Evolutionary conservation across 768 basidiomycete genomes (phyloP).

Genomic region (Kwoniella mangroviensis): DNA sequence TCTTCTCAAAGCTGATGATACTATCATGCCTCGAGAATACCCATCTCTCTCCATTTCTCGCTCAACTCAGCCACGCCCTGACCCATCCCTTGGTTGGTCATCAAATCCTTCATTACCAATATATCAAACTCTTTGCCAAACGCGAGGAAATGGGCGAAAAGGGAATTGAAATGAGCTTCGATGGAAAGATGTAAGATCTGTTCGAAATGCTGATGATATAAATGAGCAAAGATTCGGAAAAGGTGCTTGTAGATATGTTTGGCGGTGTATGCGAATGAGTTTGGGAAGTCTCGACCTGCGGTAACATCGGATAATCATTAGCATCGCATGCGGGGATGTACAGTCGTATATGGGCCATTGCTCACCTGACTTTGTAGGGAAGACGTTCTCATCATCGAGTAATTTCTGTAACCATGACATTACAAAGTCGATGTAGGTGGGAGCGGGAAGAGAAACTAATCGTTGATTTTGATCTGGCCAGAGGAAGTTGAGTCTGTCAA

Average conservation of each 20-base stretch:
- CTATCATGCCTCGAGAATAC: conserved; percentile 68
- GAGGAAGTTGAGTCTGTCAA: conserved; percentile 78
- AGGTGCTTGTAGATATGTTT: conserved; percentile 97
- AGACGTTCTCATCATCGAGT: conserved; percentile 88
- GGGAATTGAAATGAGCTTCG: conserved; percentile 89
- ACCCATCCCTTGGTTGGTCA: conserved; percentile 57
- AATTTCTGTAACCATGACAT: conserved; percentile 96
- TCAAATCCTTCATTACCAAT: conserved; percentile 85
- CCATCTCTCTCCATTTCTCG: conserved; percentile 90
- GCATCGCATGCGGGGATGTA: background rate
- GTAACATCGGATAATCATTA: background rate
- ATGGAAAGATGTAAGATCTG: conserved; percentile 85
- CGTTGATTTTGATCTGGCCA: conserved; percentile 94
- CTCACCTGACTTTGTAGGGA: conserved; percentile 93
- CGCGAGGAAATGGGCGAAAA: conserved; percentile 96
- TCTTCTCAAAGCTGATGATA: background rate
- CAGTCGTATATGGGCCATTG: conserved; percentile 15
- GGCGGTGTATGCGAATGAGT: conserved; percentile 80
- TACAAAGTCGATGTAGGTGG: conserved; percentile 96
- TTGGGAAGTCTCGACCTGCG: conserved; percentile 82
- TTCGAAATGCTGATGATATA: conserved; percentile 92
- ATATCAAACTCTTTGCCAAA: conserved; percentile 94
- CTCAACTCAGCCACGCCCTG: conserved; percentile 75
- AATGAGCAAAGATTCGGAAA: conserved; percentile 95
- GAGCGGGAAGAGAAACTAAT: conserved; percentile 83